phyloP scores from a whole-genome alignment of 805 yeast genomes.

The Zygotorulaspora sp. region DNA sequence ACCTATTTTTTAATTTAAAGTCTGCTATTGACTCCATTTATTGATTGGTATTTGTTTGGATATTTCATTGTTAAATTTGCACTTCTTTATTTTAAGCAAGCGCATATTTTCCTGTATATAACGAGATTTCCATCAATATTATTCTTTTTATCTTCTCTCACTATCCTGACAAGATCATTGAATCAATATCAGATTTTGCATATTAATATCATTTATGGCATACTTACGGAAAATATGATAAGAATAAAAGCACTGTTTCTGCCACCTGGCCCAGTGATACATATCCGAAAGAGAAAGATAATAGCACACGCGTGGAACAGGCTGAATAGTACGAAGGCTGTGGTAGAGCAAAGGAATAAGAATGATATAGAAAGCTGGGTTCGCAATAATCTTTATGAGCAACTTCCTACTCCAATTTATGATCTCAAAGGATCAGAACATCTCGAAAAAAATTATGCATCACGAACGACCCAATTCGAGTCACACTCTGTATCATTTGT shows the following conservation, averaged over 20 bases:
- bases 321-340: conserved; percentile 7
- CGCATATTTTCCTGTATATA: background rate
- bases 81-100: background rate
- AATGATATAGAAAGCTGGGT: conserved; percentile 20
- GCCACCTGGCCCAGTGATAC: conserved; percentile 9
- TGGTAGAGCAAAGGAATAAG: conserved; percentile 9
- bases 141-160: too few relatives aligned
- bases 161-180: background rate
- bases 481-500: background rate
- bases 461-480: background rate
- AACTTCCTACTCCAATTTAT: conserved; percentile 6
- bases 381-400: conserved; percentile 13
- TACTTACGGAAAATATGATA: conserved; percentile 12
- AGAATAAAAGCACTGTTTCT: conserved; percentile 12
- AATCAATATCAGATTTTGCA: background rate
- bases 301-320: too few relatives aligned
- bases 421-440: background rate
- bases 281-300: too few relatives aligned
- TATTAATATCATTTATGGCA: conserved; percentile 3
- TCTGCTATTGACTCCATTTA: too few relatives aligned
- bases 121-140: too few relatives aligned
- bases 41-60: background rate
- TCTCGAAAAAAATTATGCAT: background rate
- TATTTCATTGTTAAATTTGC: background rate
- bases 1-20: too few relatives aligned